Evolutionary conservation across 2,329 filamentous ascomycete species (phyloP), one percentile per base, ranked within the genome.

Genomic region (Elsinoe fawcettii): DNA sequence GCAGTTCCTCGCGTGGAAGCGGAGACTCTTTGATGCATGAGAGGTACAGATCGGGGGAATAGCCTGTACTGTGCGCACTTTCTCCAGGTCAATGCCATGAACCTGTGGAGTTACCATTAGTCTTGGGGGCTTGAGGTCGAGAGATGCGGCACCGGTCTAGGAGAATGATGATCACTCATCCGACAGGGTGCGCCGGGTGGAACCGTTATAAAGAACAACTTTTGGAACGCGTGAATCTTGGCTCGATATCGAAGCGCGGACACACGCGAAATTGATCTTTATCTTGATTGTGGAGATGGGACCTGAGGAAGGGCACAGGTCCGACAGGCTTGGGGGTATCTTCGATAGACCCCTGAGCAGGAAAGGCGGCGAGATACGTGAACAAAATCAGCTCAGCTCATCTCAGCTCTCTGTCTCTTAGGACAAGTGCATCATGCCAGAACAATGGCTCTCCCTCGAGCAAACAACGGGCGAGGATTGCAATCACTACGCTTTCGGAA

Each of bases 91-190:
- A 12, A 37, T 37, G 30, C 32, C 30, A 34, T 34, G 49, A 53
- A 53, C 49, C 32, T 20, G 49, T 53, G 49, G 49, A 53, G 49
- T 14, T 8, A 20, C 30, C 18, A 39, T 9, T 11, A 22, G 30
- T 30, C 32, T 37, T 53, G 32, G 49, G 16, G 5, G 25, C 3
- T 12, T 16, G 16, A 25, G 46, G 16, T 12, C 34, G 22, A 11
- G 12, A 20, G 16, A 25, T 3, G n/a, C 7, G 25, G 27, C n/a
- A 12, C 18, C 46, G 46, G 27, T 51, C 12, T 8, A 32, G 46
- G 20, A 23, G 5, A 14, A 18, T n/a, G 9, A 7, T 53, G 16
- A 53, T 53, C 49, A 53, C 32, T 53, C 49, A 53, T 53, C 49
- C 11, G 44, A 51, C 14, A 9, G 32, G 11, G 16, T 14, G 14